These are phyloP conservation scores for Bathelium albidoporum DNA, from an alignment of 495 filamentous ascomycete genomes.

Conservation along the genomic window DNA sequence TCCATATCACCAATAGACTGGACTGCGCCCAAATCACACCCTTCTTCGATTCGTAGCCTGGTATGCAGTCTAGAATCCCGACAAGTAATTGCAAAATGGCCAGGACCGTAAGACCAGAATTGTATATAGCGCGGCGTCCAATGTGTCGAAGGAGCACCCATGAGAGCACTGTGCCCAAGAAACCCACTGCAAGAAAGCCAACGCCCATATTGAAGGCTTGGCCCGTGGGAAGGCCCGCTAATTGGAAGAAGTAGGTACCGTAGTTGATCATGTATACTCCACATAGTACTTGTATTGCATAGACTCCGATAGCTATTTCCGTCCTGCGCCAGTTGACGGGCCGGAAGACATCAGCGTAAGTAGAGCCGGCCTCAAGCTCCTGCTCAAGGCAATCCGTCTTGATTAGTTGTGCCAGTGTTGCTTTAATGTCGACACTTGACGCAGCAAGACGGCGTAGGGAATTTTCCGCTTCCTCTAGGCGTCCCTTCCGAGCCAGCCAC, in stretches of 20 bases:
- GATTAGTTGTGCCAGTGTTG: slow-evolving; percentile 31
- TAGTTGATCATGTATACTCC: slow-evolving; percentile 76
- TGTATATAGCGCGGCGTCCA: slow-evolving; percentile 44
- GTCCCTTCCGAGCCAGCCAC: slow-evolving; percentile 33
- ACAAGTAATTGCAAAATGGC: slow-evolving; percentile 45
- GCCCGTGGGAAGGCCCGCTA: slow-evolving; percentile 46
- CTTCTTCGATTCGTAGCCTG: slow-evolving; percentile 32
- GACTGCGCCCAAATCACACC: slow-evolving; percentile 40
- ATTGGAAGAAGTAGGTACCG: slow-evolving; percentile 66
- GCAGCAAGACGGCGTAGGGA: slow-evolving; percentile 28
- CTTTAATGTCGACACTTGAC: slow-evolving; percentile 31
- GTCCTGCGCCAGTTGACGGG: slow-evolving; percentile 30
- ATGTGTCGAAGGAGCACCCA: slow-evolving; percentile 41
- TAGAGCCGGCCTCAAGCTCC: slow-evolving; percentile 26
- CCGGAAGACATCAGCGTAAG: slow-evolving; percentile 32
- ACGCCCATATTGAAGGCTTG: slow-evolving; percentile 34
- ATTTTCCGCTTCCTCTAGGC: slow-evolving; percentile 28
- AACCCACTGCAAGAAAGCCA: slow-evolving; percentile 37
- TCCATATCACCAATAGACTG: slow-evolving; percentile 46
- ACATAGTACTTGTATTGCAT: slow-evolving; percentile 73
- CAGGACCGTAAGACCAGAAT: slow-evolving; percentile 39
- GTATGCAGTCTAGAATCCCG: slow-evolving; percentile 47
- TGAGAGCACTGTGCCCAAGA: slow-evolving; percentile 41
- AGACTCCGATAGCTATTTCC: slow-evolving; percentile 40
- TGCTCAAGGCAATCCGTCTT: slow-evolving; percentile 31